A percentile compares a stretch with the other conserved stretches of the same genome.
These are phyloP conservation scores for Astrephomene gubernaculifera DNA, from an alignment of 139 green algal species.

Conservation along the genomic window DNA sequence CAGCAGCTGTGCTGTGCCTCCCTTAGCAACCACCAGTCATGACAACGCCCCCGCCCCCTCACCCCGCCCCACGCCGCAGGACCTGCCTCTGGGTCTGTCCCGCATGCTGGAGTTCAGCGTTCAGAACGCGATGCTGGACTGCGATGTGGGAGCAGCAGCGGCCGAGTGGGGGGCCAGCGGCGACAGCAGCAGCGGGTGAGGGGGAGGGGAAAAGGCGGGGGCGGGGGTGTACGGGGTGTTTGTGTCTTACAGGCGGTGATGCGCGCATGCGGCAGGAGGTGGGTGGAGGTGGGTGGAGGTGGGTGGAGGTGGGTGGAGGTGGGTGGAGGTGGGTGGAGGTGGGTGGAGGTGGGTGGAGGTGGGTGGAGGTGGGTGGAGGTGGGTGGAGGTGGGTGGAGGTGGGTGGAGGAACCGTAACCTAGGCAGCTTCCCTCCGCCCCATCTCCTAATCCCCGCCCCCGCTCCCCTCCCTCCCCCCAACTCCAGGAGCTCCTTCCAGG, in stretches of 20 bases:
- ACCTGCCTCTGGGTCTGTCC: conserved; percentile 36
- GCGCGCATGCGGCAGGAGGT: neutral
- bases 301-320: no score
- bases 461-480: neutral
- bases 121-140: conserved; percentile 34
- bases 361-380: neutral
- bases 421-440: neutral
- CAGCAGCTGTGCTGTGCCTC: no score
- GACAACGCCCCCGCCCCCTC: no score
- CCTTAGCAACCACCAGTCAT: no score
- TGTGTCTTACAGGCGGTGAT: neutral
- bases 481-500: neutral
- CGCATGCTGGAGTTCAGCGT: conserved; percentile 38
- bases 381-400: neutral
- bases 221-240: neutral
- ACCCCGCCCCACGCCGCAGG: neutral
- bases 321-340: neutral
- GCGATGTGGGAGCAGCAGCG: conserved; percentile 11
- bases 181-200: neutral
- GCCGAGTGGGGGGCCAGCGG: neutral
- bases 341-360: neutral
- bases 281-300: neutral
- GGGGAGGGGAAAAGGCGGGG: neutral
- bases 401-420: neutral
- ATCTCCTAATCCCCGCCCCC: neutral